Evolutionary conservation across 2,329 filamentous ascomycete species (phyloP), one percentile per base, ranked within the genome.

Genomic region (Fusarium armeniacum): DNA sequence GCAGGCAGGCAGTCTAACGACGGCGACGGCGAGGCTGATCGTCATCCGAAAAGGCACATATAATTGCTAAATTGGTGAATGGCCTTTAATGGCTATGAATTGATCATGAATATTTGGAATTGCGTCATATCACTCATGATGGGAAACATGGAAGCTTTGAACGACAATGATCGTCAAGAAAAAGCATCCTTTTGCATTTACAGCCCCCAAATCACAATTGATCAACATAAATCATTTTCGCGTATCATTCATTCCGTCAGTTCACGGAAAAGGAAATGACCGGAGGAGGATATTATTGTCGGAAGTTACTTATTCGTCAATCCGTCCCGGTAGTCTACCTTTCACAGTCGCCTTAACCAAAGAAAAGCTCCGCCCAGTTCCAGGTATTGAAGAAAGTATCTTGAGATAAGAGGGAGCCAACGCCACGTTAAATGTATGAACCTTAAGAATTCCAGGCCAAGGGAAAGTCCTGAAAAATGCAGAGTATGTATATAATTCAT

Each of bases 291-390:
- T 16, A 26, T 36, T 50, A 10, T 26, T 16, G n/a, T 11, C 20
- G 8, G 7, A 8, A 62, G n/a, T n/a, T 40, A 20, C 28, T 41
- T 13, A 62, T 55, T 62, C 46, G 43, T 22, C 32, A 24, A 33
- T 22, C 30, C n/a, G 15, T n/a, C 24, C n/a, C n/a, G 15, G n/a
- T 30, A 28, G 46, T 22, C 20, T 20, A 55, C 30, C 12, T 26
- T 22, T 12, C 5, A 6, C 33, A 5, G 3, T 20, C 15, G 22
- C 11, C 32, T 38, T 38, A 30, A 30, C 50, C 22, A 26, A 18
- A 18, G 22, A 15, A 43, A 63, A 28, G 10, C 22, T 12, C 26
- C 18, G 24, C 16, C 11, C 4, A 9, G 8, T 33, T 33, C 32
- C 2, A 33, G 2, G 2, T 6, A 33, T 2, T 6, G 15, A 16